Percentiles rank a stretch among this genome's conserved stretches.
phyloP scores from a whole-genome alignment of 306 rosid genomes.

The Vigna radiata region DNA sequence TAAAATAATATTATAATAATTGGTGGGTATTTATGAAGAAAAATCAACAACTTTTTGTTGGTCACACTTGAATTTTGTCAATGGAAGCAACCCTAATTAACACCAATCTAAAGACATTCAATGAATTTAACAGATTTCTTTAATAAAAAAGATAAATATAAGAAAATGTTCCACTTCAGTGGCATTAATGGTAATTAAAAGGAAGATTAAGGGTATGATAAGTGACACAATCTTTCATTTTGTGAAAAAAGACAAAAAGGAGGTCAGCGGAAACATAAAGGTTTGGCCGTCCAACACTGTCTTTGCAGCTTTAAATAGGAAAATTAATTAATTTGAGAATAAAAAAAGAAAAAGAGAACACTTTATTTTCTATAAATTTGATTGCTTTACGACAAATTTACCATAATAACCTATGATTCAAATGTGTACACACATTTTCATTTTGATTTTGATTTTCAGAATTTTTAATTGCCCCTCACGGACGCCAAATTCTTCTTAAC shows the following conservation, averaged over 20 bases:
- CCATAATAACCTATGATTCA: conserved; percentile 48
- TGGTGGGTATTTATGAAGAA: conserved; percentile 19
- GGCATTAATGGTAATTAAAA: conserved; percentile 43
- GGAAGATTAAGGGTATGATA: conserved; percentile 10
- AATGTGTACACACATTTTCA: background rate
- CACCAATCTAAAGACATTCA: conserved; percentile 27
- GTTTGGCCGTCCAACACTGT: conserved; percentile 63
- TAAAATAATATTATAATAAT: background rate
- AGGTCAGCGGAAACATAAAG: conserved; percentile 80
- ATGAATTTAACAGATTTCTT: conserved; percentile 10
- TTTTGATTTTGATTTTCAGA: background rate
- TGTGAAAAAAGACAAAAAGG: conserved; percentile 73
- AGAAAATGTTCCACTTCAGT: conserved; percentile 24
- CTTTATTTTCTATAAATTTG: conserved; percentile 41
- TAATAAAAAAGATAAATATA: background rate
- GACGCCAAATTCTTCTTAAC: conserved; percentile 75
- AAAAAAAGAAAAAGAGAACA: conserved; percentile 46
- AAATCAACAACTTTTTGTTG: conserved; percentile 29
- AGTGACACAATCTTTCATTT: background rate
- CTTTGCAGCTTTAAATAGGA: conserved; percentile 69
- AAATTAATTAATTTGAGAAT: conserved; percentile 48
- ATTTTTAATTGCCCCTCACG: conserved; percentile 61
- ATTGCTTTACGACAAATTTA: conserved; percentile 44
- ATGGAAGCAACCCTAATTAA: conserved; percentile 16
- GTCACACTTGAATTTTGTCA: conserved; percentile 33